Evolutionary conservation across 352 stramenopile species (phyloP).

Genomic region (Pythium dissimile): DNA sequence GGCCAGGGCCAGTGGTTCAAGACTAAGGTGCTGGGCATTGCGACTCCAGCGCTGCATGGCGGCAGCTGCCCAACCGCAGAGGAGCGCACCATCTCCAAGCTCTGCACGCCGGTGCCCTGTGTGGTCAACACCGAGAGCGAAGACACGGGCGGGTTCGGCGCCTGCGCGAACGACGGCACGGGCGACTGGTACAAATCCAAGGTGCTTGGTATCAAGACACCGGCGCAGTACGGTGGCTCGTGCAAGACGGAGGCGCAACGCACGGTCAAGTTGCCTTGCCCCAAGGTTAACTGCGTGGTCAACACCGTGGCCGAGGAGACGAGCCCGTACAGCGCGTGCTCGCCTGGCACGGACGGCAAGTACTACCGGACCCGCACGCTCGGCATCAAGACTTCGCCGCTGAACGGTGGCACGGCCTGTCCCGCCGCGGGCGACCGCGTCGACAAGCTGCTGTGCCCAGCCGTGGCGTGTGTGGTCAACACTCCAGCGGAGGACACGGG

Average conservation of each 20-base stretch:
- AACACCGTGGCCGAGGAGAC: neutral
- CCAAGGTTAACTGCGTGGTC: neutral
- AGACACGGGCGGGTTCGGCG: neutral
- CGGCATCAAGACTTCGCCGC: neutral
- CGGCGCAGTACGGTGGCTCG: neutral
- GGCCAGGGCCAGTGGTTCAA: neutral
- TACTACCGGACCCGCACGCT: neutral
- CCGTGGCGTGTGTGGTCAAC: neutral
- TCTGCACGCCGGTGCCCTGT: neutral
- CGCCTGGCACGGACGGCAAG: neutral
- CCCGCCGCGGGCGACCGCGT: neutral
- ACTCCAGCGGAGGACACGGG: neutral
- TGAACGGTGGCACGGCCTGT: neutral
- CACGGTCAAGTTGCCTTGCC: neutral
- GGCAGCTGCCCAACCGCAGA: neutral
- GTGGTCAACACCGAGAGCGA: neutral
- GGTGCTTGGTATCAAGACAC: neutral
- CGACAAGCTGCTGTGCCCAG: neutral
- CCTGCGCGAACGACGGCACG: neutral
- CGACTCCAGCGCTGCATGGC: neutral
- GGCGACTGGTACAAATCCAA: neutral
- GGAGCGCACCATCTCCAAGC: neutral
- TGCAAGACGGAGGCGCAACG: neutral
- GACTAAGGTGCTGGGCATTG: neutral
- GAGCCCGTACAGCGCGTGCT: neutral